A percentile compares a stretch with the other conserved stretches of the same genome.
Evolutionary conservation across 108 stramenopile species (phyloP).

Genomic region (Skeletonema potamos): DNA sequence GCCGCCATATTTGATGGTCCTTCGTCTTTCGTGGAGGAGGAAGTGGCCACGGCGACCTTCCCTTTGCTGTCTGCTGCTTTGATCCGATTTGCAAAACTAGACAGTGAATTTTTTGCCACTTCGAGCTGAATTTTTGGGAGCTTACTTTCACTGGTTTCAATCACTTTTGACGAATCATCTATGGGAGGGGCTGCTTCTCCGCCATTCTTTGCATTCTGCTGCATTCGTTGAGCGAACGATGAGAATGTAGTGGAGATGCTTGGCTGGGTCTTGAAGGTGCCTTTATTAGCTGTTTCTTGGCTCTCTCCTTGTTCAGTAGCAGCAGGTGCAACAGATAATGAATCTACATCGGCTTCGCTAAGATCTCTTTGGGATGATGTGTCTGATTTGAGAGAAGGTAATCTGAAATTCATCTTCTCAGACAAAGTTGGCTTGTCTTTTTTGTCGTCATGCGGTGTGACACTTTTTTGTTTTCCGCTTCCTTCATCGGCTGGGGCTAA

Average conservation of each 20-base stretch:
- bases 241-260: conserved; percentile 9
- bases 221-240: conserved; percentile 13
- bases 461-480: neutral
- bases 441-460: neutral
- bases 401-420: conserved; percentile 14
- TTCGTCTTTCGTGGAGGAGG: neutral
- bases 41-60: neutral
- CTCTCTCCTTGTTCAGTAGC: conserved; percentile 4
- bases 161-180: neutral
- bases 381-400: conserved; percentile 13
- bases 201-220: neutral
- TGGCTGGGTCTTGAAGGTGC: neutral
- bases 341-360: neutral
- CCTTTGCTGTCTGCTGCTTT: conserved; percentile 2
- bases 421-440: conserved; percentile 1
- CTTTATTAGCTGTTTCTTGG: neutral
- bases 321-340: neutral
- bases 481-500: neutral
- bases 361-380: conserved; percentile 6
- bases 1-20: neutral
- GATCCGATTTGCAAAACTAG: conserved; percentile 7
- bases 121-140: neutral
- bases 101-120: conserved; percentile 11
- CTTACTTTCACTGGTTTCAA: conserved; percentile 1
- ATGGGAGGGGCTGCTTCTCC: neutral